These are phyloP conservation scores for Psilocybe cyanescens DNA, from an alignment of 768 basidiomycete genomes.

Conservation along the genomic window DNA sequence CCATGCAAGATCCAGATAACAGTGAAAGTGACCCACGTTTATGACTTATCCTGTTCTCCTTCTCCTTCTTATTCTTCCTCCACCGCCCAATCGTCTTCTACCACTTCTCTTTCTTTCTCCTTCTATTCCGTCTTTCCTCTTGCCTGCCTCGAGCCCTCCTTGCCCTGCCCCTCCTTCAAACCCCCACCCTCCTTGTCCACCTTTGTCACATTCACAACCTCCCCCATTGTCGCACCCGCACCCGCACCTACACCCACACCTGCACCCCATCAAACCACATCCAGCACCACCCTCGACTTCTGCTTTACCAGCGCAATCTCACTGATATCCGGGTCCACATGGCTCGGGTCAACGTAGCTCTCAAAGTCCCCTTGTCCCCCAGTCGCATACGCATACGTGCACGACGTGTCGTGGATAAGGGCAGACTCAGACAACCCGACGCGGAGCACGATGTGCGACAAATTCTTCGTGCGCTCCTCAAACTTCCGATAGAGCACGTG, in stretches of 20 bases:
- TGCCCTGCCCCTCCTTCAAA: constrained; percentile 16
- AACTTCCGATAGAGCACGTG: constrained; percentile 21
- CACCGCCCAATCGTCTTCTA: constrained; percentile 86
- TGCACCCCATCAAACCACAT: constrained; percentile 57
- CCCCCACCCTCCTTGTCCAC: constrained; percentile 14
- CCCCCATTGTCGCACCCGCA: constrained; percentile 22
- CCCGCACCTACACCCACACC: neutral
- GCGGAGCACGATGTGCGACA: constrained; percentile 63
- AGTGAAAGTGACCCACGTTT: constrained; percentile 42
- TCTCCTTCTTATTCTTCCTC: constrained; percentile 52
- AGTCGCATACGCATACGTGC: neutral
- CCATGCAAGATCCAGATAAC: neutral
- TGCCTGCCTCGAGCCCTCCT: constrained; percentile 29
- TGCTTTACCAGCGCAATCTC: constrained; percentile 76
- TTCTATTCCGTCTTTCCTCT: constrained; percentile 41
- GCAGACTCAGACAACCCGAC: constrained; percentile 34
- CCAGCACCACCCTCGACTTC: constrained; percentile 66
- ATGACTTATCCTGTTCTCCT: constrained; percentile 32
- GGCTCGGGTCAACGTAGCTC: constrained; percentile 65
- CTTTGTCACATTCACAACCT: constrained; percentile 60
- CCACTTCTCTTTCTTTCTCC: constrained; percentile 52
- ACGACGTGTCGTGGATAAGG: neutral
- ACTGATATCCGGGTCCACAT: constrained; percentile 63
- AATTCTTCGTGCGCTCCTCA: constrained; percentile 45
- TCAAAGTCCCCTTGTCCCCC: constrained; percentile 57